Conservation (phyloP, 2,329 filamentous ascomycete genomes). For the Aspergillus pseudonomiae region DNA sequence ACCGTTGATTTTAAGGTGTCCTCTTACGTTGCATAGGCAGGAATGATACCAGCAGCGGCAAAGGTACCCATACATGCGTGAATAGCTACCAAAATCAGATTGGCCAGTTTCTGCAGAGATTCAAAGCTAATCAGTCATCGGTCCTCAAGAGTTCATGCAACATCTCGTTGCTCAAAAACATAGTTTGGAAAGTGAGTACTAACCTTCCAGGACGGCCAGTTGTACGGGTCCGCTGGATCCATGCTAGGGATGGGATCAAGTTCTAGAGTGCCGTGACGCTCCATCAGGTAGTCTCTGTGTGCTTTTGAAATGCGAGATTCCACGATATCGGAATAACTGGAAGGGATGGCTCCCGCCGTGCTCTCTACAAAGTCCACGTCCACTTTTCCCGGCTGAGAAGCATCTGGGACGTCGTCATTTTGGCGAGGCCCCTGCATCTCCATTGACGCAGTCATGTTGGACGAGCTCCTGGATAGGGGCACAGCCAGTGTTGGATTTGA, state of each 20-base stretch:
- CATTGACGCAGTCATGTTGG: constrained; percentile 27
- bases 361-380: constrained; percentile 35
- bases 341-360: constrained; percentile 27
- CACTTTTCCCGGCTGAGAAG: constrained; percentile 21
- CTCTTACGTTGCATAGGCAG: constrained; percentile 51
- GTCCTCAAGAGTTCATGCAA: not conserved
- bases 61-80: constrained; percentile 63
- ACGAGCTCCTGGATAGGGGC: not conserved
- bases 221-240: constrained; percentile 58
- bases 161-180: not conserved
- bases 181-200: not conserved
- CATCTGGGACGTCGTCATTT: constrained; percentile 16
- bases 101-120: constrained; percentile 52
- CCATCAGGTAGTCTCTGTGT: constrained; percentile 53
- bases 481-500: not conserved
- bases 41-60: constrained; percentile 58
- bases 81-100: constrained; percentile 59
- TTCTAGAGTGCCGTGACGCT: constrained; percentile 58
- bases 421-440: constrained; percentile 30
- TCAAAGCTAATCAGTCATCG: constrained; percentile 5
- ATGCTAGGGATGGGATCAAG: constrained; percentile 58
- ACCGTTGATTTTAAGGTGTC: not conserved
- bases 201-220: constrained; percentile 59
- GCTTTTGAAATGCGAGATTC: constrained; percentile 31
- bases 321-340: constrained; percentile 31